Conservation (phyloP, 306 rosid species). For the Elaeagnus macrophylla region DNA sequence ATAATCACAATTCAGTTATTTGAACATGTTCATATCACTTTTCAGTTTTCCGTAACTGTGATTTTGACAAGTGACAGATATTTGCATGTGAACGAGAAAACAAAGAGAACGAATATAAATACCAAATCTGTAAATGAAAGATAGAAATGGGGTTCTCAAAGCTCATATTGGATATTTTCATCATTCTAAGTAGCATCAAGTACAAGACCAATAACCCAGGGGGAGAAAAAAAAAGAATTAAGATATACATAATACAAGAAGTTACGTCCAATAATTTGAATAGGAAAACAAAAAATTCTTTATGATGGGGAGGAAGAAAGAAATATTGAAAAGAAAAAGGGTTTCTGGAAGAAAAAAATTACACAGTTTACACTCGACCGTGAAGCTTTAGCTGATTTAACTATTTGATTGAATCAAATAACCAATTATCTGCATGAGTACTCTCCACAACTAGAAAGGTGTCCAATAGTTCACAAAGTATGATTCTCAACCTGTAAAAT, state of each 20-base stretch:
- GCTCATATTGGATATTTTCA: slow-evolving; percentile 13
- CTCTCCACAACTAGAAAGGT: slow-evolving; percentile 17
- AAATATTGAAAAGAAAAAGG: slow-evolving; percentile 20
- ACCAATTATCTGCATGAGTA: background rate
- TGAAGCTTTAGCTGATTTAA: slow-evolving; percentile 19
- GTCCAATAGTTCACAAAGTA: slow-evolving; percentile 11
- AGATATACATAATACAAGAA: slow-evolving; percentile 36
- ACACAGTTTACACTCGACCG: slow-evolving; percentile 4
- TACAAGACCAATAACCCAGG: slow-evolving; percentile 26
- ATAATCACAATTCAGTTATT: too few species aligned
- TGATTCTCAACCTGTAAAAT: slow-evolving; percentile 26
- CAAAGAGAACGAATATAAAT: background rate
- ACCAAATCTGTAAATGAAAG: background rate
- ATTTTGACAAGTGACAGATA: too few species aligned
- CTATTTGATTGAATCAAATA: slow-evolving; percentile 10
- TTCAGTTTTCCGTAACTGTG: too few species aligned
- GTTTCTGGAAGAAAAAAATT: slow-evolving; percentile 18
- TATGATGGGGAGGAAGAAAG: slow-evolving; percentile 5
- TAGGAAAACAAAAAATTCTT: slow-evolving; percentile 10
- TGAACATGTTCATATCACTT: too few species aligned
- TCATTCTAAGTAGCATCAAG: slow-evolving; percentile 7
- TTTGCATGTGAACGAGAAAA: background rate
- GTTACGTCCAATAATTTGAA: slow-evolving; percentile 29
- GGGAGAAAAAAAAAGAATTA: slow-evolving; percentile 23
- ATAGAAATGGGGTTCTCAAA: slow-evolving; percentile 1